Percentiles rank a stretch among this genome's conserved stretches.
Conservation (phyloP, 257 asterid genomes). For the Buddleja alternifolia region DNA sequence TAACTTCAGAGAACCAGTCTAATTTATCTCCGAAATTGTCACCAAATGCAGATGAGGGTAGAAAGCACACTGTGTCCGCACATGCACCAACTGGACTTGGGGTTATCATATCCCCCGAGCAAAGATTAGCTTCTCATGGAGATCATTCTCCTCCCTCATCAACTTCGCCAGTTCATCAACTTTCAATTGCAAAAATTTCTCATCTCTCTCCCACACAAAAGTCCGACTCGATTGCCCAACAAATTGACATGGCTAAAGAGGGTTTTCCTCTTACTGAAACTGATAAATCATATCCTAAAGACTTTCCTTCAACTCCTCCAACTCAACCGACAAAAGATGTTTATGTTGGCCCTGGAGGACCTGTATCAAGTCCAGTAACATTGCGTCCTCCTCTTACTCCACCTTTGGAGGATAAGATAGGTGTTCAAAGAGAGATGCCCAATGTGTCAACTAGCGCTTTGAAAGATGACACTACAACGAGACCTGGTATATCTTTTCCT, state of each 20-base stretch:
- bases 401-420: slow-evolving; percentile 40
- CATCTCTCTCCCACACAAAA: slow-evolving; percentile 30
- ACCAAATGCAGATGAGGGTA: slow-evolving; percentile 35
- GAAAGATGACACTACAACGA: slow-evolving; percentile 26
- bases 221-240: slow-evolving; percentile 26
- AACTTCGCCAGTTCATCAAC: slow-evolving; percentile 31
- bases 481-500: slow-evolving; percentile 25
- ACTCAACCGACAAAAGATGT: slow-evolving; percentile 43
- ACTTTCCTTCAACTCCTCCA: slow-evolving; percentile 40
- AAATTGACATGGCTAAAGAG: slow-evolving; percentile 28
- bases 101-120: slow-evolving; percentile 31
- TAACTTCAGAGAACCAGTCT: slow-evolving; percentile 38
- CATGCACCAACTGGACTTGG: slow-evolving; percentile 35
- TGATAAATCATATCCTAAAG: slow-evolving; percentile 32
- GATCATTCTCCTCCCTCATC: slow-evolving; percentile 42
- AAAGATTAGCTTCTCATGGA: slow-evolving; percentile 31
- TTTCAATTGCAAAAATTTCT: slow-evolving; percentile 27
- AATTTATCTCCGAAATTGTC: slow-evolving; percentile 36
- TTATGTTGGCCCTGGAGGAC: slow-evolving; percentile 28
- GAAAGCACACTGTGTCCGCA: slow-evolving; percentile 35
- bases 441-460: slow-evolving; percentile 32
- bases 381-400: slow-evolving; percentile 37
- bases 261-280: slow-evolving; percentile 37
- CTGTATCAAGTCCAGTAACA: slow-evolving; percentile 32
- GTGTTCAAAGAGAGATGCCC: slow-evolving; percentile 29